Conservation (phyloP, 108 stramenopile genomes). For the Fistulifera pelliculosa region DNA sequence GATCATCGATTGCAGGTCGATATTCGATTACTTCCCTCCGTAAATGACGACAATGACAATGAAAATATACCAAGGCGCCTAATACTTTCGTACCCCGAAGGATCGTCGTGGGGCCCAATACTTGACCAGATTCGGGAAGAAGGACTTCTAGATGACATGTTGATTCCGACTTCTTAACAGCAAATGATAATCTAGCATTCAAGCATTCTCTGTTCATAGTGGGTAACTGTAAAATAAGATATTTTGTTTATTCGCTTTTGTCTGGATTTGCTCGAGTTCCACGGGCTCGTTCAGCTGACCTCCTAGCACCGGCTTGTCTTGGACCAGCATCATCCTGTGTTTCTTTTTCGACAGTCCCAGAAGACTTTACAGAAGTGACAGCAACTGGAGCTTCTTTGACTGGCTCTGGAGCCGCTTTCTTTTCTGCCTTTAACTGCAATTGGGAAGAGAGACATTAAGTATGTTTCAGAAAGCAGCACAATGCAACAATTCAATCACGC, state of each 20-base stretch:
- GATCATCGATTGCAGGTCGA: no score
- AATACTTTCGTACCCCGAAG: no score
- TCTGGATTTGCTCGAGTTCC: conserved; percentile 25
- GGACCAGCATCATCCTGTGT: conserved; percentile 35
- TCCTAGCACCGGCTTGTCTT: conserved; percentile 59
- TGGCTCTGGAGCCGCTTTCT: not conserved
- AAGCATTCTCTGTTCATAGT: no score
- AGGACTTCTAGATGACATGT: no score
- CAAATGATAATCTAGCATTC: no score
- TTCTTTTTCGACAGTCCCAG: conserved; percentile 14
- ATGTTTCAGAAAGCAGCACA: not conserved
- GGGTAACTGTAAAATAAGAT: no score
- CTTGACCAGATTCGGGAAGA: no score
- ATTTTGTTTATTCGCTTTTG: not conserved
- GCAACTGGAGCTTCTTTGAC: conserved; percentile 14
- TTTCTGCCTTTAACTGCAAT: not conserved
- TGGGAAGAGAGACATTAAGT: not conserved
- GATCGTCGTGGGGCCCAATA: no score
- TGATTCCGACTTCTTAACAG: no score
- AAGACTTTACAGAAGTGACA: conserved; percentile 21
- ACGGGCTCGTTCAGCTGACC: conserved; percentile 50
- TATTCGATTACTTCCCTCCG: no score
- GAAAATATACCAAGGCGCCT: no score
- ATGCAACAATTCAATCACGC: conserved; percentile 87
- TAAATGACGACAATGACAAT: no score